Conservation (phyloP, 2,329 filamentous ascomycete genomes). For the Talaromyces marneffei region DNA sequence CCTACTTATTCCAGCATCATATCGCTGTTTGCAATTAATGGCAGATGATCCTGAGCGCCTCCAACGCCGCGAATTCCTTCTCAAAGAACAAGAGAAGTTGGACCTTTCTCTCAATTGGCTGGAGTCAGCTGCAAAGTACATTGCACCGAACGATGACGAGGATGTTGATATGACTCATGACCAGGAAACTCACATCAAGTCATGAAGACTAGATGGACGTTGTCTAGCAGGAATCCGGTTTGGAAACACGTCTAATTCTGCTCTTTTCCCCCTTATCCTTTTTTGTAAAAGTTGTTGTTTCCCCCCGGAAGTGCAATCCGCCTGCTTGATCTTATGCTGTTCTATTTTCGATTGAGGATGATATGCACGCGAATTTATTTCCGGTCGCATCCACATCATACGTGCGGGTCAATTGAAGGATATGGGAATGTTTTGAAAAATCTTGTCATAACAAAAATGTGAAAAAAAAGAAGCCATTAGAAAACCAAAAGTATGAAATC, state of each 20-base stretch:
- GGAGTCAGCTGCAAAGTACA: not conserved
- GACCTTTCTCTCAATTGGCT: constrained; percentile 31
- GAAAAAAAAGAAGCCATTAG: not conserved
- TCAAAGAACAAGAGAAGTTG: constrained; percentile 31
- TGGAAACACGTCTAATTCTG: not conserved
- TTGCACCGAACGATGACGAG: not conserved
- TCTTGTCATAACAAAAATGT: not conserved
- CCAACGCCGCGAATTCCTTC: constrained; percentile 24
- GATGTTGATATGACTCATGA: not conserved
- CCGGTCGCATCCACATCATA: not conserved
- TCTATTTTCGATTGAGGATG: not conserved
- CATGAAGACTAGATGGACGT: no score
- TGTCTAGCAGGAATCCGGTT: not conserved
- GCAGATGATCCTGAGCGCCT: constrained; percentile 33
- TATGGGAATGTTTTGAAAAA: not conserved
- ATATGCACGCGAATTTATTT: not conserved
- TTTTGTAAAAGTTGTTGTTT: not conserved
- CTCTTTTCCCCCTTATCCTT: not conserved
- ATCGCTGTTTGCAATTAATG: constrained; percentile 33
- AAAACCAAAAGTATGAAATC: not conserved
- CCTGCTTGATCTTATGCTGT: not conserved
- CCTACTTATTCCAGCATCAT: constrained; percentile 23
- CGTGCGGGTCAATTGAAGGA: not conserved
- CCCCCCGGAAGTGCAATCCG: not conserved
- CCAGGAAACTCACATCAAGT: not conserved